Evolutionary conservation across 2,329 filamentous ascomycete genomes (phyloP).

Genomic region (Microdochium paspali): DNA sequence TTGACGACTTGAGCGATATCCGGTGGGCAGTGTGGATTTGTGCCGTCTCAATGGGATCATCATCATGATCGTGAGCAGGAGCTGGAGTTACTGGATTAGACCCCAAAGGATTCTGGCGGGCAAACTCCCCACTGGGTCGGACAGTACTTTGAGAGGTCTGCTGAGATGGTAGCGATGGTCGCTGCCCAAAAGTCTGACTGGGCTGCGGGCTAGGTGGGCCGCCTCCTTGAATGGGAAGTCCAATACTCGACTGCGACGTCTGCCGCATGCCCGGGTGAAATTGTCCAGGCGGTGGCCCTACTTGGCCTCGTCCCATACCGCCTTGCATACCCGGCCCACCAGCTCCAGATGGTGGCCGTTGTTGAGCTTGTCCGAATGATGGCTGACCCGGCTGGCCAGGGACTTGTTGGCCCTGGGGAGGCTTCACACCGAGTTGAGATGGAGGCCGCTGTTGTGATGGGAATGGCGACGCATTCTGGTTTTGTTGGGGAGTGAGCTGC

Average conservation of each 20-base stretch:
- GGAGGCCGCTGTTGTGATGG: background rate
- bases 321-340: background rate
- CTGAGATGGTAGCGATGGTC: slow-evolving; percentile 8
- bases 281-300: background rate
- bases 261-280: background rate
- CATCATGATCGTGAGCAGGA: background rate
- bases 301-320: background rate
- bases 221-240: slow-evolving; percentile 1
- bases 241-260: slow-evolving; percentile 1
- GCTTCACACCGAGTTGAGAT: background rate
- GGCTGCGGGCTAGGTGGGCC: slow-evolving; percentile 1
- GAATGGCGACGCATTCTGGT: background rate
- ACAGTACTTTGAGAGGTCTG: slow-evolving; percentile 9
- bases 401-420: background rate
- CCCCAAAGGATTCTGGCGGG: slow-evolving; percentile 2
- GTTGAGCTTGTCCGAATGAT: background rate
- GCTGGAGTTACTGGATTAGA: slow-evolving; percentile 1
- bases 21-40: slow-evolving; percentile 6
- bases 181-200: slow-evolving; percentile 3
- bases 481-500: background rate
- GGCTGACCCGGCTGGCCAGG: background rate
- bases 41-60: slow-evolving; percentile 2
- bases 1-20: slow-evolving; percentile 9
- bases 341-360: background rate
- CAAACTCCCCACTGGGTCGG: slow-evolving; percentile 4